phyloP scores from a whole-genome alignment of 305 asterid species.

The Solanum aculeatissimum region DNA sequence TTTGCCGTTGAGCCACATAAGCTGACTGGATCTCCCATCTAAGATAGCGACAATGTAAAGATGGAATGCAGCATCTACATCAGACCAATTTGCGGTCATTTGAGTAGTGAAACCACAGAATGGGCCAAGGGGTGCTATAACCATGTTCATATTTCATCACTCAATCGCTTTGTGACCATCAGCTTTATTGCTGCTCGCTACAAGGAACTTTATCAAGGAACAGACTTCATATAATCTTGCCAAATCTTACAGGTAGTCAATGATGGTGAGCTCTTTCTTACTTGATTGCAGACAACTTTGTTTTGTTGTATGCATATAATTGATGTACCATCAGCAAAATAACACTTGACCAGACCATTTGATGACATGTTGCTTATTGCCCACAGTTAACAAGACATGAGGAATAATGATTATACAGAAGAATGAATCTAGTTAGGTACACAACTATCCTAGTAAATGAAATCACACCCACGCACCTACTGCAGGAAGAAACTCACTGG shows the following conservation, averaged over 20 bases:
- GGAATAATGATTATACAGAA: neutral
- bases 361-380: neutral
- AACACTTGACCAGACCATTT: neutral
- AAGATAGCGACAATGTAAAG: neutral
- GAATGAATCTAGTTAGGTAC: neutral
- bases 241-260: neutral
- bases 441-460: neutral
- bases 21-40: neutral
- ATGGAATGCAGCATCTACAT: neutral
- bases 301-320: neutral
- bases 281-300: neutral
- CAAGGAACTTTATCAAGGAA: neutral
- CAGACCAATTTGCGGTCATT: neutral
- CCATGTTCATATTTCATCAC: neutral
- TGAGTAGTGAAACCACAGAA: neutral
- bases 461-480: neutral
- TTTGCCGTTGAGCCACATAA: slow-evolving; percentile 8
- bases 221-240: neutral
- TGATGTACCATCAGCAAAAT: neutral
- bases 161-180: neutral
- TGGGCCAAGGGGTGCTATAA: neutral
- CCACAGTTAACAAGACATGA: neutral
- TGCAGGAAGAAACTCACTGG: neutral
- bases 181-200: neutral
- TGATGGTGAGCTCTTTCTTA: neutral